Conservation (phyloP, 2,329 filamentous ascomycete genomes). For the Aureobasidium lini region DNA sequence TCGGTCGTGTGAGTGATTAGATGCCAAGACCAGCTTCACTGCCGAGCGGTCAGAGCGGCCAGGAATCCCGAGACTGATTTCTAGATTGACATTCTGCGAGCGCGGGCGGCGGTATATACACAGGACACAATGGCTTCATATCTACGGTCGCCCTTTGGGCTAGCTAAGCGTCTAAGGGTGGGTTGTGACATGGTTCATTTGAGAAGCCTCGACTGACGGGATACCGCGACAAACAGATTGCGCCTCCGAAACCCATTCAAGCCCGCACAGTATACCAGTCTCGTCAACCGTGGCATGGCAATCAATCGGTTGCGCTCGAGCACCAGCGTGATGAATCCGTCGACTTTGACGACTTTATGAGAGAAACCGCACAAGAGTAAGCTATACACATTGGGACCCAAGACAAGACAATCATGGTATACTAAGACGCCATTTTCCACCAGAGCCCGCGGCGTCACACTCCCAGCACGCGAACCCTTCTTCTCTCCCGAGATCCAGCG, state of each 20-base stretch:
- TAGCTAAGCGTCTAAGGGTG: conserved; percentile 38
- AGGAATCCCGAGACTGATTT: conserved; percentile 7
- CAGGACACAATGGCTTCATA: conserved; percentile 35
- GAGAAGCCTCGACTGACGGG: neutral
- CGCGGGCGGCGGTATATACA: neutral
- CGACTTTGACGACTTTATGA: conserved; percentile 17
- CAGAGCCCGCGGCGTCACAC: conserved; percentile 18
- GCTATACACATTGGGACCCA: neutral
- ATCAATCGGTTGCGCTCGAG: conserved; percentile 13
- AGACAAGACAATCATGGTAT: neutral
- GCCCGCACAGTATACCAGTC: conserved; percentile 16
- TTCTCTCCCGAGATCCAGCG: conserved; percentile 17
- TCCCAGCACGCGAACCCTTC: conserved; percentile 16
- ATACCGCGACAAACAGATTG: conserved; percentile 13
- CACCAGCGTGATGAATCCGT: conserved; percentile 12
- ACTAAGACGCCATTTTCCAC: conserved; percentile 15
- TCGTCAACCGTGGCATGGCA: conserved; percentile 17
- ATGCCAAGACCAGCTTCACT: neutral
- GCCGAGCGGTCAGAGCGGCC: neutral
- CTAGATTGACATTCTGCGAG: conserved; percentile 5
- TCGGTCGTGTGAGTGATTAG: neutral
- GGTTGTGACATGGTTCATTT: neutral
- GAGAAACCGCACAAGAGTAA: conserved; percentile 15
- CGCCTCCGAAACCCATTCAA: conserved; percentile 15
- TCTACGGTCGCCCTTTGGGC: conserved; percentile 36